Base-by-base conservation (phyloP, 2,329 filamentous ascomycete genomes). In the Cladosporium phlei region DNA sequence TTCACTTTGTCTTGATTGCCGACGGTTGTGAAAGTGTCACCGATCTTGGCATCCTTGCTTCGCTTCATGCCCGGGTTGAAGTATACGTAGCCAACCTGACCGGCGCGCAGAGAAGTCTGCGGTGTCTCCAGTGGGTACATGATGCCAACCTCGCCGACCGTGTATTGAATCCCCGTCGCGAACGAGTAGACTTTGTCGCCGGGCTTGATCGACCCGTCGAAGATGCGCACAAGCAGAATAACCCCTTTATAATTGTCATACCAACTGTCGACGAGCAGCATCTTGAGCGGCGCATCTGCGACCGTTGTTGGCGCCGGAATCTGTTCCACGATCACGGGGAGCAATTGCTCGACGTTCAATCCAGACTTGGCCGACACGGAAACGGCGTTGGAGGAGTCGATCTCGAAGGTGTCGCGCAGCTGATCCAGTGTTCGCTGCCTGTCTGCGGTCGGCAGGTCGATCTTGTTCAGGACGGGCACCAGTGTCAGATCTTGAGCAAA, bases 11-110 rank as follows among this genome's bases (percentile, higher is more conserved):
- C 79, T 68, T 95, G 87, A 17, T 73, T 81, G 2, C 88, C 89
- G 3, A 89, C 77, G 2, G 79, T 86, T 1, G 93, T 97, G 59
- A 89, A 95, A 0, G 93, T 98, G 61, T 98, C 93, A 40, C 93
- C 93, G 21, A 97, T 84, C 67, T 96, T 94, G 39, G 93, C 91
- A 62, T 98, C 93, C 64, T 95, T 85, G 48, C 90, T 95, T 56
- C 80, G 83, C 73, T 97, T 97, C 93, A 98, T 98, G 46, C 91
- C 93, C 0, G 93, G 93, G 62, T 96, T 98, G 74, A 98, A 97
- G 69, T 85, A 89, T 32, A 98, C 82, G 62, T 98, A 98, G 40
- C 93, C 93, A 2, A 98, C 88, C 68, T 98, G 93, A 1, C 93
- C 93, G 0, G 93, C 91, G 3, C 89, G 83, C 43, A 98, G 73